A percentile compares a stretch with the other conserved stretches of the same genome.
phyloP scores from a whole-genome alignment of 306 rosid genomes.

The Purshia tridentata region DNA sequence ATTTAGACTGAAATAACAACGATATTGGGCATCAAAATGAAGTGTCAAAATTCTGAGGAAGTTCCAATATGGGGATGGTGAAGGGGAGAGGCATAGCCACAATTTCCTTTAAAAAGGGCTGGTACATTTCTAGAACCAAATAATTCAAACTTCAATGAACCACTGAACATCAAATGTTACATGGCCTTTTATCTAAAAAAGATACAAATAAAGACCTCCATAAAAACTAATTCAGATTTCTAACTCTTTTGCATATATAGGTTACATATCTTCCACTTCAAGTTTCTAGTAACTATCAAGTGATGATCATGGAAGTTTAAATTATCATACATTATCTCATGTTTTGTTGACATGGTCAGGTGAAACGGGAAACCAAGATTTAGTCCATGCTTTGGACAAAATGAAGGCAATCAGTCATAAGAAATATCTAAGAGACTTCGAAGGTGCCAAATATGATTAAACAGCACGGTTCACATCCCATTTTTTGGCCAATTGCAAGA shows the following conservation, averaged over 20 bases:
- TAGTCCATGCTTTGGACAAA: background rate
- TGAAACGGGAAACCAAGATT: background rate
- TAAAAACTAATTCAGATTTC: background rate
- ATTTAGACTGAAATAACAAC: too few relatives aligned
- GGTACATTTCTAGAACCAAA: background rate
- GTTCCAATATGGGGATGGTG: background rate
- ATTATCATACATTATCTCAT: background rate
- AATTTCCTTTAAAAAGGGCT: background rate
- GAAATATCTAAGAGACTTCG: background rate
- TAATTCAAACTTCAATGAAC: background rate
- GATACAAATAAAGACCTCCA: background rate
- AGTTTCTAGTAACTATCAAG: constrained; percentile 6
- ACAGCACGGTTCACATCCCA: background rate
- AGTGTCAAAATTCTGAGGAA: background rate
- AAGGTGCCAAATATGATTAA: background rate
- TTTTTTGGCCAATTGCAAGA: too few relatives aligned
- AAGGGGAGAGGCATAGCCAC: background rate
- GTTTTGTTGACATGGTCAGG: background rate
- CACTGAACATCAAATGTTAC: too few relatives aligned
- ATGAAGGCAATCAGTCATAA: background rate
- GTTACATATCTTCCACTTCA: background rate
- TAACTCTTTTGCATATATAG: background rate
- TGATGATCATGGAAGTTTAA: background rate
- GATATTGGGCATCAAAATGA: background rate
- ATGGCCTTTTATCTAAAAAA: background rate